These are phyloP conservation scores for Pistacia integerrima DNA, from an alignment of 345 rosid genomes.

Conservation along the genomic window DNA sequence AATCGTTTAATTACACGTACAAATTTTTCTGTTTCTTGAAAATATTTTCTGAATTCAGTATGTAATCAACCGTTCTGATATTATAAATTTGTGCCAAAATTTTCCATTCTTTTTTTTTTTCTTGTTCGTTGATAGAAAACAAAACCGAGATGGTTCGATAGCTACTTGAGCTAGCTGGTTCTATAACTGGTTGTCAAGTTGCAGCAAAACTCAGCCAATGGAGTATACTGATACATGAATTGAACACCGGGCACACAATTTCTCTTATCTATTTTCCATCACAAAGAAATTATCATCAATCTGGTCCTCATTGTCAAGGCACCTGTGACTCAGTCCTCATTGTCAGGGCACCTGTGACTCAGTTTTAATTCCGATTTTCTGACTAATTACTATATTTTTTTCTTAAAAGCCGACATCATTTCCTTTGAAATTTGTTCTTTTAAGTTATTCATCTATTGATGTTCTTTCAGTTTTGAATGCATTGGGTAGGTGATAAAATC, in stretches of 20 bases:
- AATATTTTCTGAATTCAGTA: no score
- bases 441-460: neutral
- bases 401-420: neutral
- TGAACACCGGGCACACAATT: neutral
- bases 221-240: neutral
- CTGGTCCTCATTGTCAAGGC: neutral
- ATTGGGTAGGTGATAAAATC: no score
- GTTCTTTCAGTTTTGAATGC: no score
- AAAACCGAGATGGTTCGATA: neutral
- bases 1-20: no score
- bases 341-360: no score
- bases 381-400: neutral
- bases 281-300: conserved; percentile 2
- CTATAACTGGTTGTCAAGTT: neutral
- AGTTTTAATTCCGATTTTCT: neutral
- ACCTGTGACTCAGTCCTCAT: no score
- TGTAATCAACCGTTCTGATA: no score
- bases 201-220: neutral
- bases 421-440: neutral
- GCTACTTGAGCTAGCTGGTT: neutral
- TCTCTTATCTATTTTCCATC: neutral
- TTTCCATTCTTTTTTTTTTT: no score
- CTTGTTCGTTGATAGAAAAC: neutral
- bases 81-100: no score
- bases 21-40: no score